These are phyloP conservation scores for Acrodontium crateriforme DNA, from an alignment of 2,329 filamentous ascomycete species.

Conservation along the genomic window DNA sequence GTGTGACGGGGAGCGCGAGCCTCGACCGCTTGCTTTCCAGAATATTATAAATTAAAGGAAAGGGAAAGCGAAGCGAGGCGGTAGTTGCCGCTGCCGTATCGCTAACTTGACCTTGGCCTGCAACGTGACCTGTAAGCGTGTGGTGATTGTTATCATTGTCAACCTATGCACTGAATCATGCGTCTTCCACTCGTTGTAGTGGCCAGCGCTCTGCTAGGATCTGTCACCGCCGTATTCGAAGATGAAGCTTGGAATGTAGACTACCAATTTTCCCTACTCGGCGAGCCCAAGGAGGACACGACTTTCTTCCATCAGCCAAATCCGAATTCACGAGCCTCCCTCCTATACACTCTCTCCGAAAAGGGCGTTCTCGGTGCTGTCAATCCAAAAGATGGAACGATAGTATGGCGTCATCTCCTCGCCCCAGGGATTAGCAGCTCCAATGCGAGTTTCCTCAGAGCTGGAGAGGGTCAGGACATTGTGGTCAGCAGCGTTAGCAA, in stretches of 20 bases:
- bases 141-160: too few species aligned
- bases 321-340: constrained; percentile 66
- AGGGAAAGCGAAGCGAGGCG: too few species aligned
- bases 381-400: constrained; percentile 68
- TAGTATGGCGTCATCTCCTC: constrained; percentile 77
- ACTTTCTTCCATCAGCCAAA: constrained; percentile 92
- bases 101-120: too few species aligned
- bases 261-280: constrained; percentile 83
- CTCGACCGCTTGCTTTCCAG: too few species aligned
- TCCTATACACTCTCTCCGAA: constrained; percentile 85
- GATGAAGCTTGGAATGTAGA: constrained; percentile 89
- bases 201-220: constrained; percentile 32
- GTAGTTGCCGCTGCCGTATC: too few species aligned
- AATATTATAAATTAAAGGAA: too few species aligned
- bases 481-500: constrained; percentile 59
- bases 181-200: constrained; percentile 12
- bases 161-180: constrained; percentile 10
- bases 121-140: too few species aligned
- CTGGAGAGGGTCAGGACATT: constrained; percentile 66
- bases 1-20: too few species aligned
- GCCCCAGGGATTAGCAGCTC: constrained; percentile 24
- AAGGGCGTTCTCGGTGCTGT: constrained; percentile 72
- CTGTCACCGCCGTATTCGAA: constrained; percentile 58
- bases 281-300: constrained; percentile 63
- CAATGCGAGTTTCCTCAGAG: constrained; percentile 41